A percentile compares a stretch with the other conserved stretches of the same genome.
Conservation (phyloP, 192 early-diverging fungal genomes). For the Umbelopsis sp. region DNA sequence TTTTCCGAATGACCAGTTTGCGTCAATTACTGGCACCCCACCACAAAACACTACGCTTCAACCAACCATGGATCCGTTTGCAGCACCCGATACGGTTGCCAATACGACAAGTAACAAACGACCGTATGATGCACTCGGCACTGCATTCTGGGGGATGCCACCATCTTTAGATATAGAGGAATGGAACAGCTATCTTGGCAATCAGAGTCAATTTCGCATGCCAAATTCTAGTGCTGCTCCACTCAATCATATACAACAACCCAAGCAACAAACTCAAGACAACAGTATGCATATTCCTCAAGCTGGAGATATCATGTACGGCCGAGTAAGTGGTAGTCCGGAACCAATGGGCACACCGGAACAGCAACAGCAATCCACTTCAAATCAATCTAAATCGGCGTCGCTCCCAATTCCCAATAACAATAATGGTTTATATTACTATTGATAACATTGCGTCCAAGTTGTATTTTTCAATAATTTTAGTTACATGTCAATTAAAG, state of each 20-base stretch:
- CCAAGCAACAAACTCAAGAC: neutral
- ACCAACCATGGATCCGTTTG: constrained; percentile 40
- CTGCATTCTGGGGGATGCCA: constrained; percentile 39
- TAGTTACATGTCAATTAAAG: too few species aligned
- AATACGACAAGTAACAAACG: constrained; percentile 18
- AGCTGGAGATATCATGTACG: constrained; percentile 7
- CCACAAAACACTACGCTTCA: neutral
- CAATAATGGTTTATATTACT: constrained; percentile 11
- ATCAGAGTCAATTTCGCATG: constrained; percentile 19
- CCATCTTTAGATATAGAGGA: constrained; percentile 39
- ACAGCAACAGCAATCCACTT: constrained; percentile 9
- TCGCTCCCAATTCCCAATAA: constrained; percentile 6
- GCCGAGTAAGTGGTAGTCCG: constrained; percentile 5
- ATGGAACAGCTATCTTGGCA: constrained; percentile 40
- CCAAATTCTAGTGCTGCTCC: neutral
- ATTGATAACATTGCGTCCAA: neutral
- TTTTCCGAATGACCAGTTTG: constrained; percentile 6
- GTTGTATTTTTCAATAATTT: neutral
- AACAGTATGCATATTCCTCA: constrained; percentile 24
- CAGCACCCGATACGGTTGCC: constrained; percentile 31
- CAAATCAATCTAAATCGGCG: neutral
- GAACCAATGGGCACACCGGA: neutral
- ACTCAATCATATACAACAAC: neutral
- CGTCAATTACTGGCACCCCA: neutral
- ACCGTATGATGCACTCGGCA: constrained; percentile 28